phyloP scores from a whole-genome alignment of 2,329 filamentous ascomycete genomes.

The Diplodia mutila region DNA sequence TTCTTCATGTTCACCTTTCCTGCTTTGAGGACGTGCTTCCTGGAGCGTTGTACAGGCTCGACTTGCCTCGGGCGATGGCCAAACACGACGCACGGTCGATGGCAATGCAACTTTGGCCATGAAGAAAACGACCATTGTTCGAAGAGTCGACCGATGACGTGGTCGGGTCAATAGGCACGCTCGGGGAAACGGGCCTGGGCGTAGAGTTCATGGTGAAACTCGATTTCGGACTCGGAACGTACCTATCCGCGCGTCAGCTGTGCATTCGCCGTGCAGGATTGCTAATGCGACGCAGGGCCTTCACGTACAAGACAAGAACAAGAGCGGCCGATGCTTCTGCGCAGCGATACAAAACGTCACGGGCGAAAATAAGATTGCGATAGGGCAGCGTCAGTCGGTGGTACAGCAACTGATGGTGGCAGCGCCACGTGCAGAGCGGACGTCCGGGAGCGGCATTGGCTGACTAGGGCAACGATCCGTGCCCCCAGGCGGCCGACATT shows the following conservation, averaged over 20 bases:
- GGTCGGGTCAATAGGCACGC: background rate
- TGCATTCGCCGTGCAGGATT: background rate
- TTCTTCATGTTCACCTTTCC: background rate
- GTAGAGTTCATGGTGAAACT: background rate
- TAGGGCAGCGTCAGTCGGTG: background rate
- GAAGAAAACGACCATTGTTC: background rate
- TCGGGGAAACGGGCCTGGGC: background rate
- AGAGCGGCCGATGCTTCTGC: no score
- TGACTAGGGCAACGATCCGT: background rate
- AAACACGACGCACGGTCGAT: no score
- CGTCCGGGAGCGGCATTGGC: no score
- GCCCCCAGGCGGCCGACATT: constrained; percentile 11
- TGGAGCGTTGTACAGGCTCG: no score
- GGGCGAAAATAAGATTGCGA: background rate
- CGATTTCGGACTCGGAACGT: background rate
- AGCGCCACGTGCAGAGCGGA: background rate
- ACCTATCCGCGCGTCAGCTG: no score
- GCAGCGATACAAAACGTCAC: background rate
- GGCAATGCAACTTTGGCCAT: no score
- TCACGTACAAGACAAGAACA: no score
- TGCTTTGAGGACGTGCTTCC: background rate
- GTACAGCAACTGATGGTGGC: no score
- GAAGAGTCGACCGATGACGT: background rate
- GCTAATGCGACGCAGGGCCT: background rate
- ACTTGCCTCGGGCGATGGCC: no score